Base-by-base conservation (phyloP, 768 basidiomycete genomes). In the Auriscalpium orientale region DNA sequence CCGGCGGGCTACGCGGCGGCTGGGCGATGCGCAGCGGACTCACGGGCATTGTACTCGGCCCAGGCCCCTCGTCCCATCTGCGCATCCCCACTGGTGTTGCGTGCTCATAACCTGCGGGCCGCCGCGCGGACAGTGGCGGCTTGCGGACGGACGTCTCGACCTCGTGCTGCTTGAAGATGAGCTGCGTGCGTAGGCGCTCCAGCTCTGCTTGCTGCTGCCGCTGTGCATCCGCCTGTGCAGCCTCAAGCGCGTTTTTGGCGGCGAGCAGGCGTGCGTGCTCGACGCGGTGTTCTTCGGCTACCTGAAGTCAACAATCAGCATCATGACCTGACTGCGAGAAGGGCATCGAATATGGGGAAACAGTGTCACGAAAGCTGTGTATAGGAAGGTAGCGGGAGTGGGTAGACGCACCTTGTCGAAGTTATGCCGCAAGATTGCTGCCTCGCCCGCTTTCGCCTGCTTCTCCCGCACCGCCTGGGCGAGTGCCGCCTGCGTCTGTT, bases 151-250 rank as follows among this genome's bases (percentile, higher is more conserved):
- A 55, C 3, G 56, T 20, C 28, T 60, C 56, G 16, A 57, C 38
- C 49, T 62, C 61, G 34, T 60, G 56, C 46, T 62, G 55, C 33
- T 62, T 57, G 49, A 62, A 62, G 16, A 51, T 16, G 6, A 61
- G 59, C 34, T 62, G 61, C 18, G 61, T 62, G 18, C 55, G 55
- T 11, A 62, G 54, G 37, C 59, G 54, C 21, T 62, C 59, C 16
- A 62, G 52, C 45, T 62, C 61, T 15, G 47, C 38, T 8, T 61
- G 54, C 46, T 57, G 61, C 37, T 45, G 16, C 34, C 21, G 46
- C 51, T 56, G 54, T 13, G 55, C 46, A 13, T 43, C 38, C 15
- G 36, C 20, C 21, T 60, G 61, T 49, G 49, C 55, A 10, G 61
- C 59, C 46, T 57, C 56, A 20, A 59, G 22, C 18, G 12, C 49